phyloP scores from a whole-genome alignment of 1,284 basidiomycete genomes.

The Ganoderma leucocontextum region DNA sequence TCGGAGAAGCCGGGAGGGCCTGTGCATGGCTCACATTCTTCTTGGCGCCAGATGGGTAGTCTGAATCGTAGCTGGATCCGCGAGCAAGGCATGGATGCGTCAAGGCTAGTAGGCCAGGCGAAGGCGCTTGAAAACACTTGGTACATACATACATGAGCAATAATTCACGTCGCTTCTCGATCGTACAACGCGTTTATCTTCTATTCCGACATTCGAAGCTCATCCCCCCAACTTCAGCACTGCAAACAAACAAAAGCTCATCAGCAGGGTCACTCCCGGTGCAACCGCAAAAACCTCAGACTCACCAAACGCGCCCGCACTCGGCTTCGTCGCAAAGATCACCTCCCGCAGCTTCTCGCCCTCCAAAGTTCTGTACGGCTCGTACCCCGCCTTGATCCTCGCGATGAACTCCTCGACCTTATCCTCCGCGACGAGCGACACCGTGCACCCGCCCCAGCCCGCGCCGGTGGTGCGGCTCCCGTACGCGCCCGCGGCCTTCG shows the following conservation, averaged over 20 bases:
- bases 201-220: neutral
- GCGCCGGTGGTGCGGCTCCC: slow-evolving; percentile 85
- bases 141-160: neutral
- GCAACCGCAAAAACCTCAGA: slow-evolving; percentile 29
- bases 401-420: slow-evolving; percentile 74
- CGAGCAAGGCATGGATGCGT: no score
- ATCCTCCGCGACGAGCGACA: slow-evolving; percentile 81
- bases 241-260: neutral
- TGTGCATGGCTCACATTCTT: no score
- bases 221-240: slow-evolving; percentile 3
- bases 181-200: neutral
- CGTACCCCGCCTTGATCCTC: slow-evolving; percentile 66
- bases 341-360: slow-evolving; percentile 71
- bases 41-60: no score
- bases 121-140: neutral
- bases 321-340: slow-evolving; percentile 88
- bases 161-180: neutral
- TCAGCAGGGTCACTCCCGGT: neutral
- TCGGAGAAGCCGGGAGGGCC: no score
- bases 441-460: slow-evolving; percentile 92
- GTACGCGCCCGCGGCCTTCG: slow-evolving; percentile 74
- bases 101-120: no score
- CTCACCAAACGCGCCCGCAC: slow-evolving; percentile 83
- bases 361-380: slow-evolving; percentile 66
- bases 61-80: no score